phyloP scores from a whole-genome alignment of 768 basidiomycete species.

The Boletellus sp. region DNA sequence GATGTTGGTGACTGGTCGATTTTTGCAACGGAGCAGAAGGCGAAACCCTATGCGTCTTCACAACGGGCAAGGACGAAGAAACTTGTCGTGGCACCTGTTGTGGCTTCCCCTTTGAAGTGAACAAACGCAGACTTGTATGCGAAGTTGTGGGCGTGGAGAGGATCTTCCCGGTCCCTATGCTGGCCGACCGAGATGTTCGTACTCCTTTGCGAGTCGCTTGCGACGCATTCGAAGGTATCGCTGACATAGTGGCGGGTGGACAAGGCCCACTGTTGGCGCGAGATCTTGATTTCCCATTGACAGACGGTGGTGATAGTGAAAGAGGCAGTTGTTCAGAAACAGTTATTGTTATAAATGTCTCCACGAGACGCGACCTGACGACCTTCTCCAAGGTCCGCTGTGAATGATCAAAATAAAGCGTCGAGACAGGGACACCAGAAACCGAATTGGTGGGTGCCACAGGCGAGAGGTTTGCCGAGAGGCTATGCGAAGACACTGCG shows the following conservation, averaged over 20 bases:
- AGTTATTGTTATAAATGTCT: constrained; percentile 67
- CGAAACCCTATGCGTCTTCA: constrained; percentile 23
- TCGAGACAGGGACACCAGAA: constrained; percentile 21
- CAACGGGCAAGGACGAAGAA: constrained; percentile 13
- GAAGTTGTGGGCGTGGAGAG: constrained; percentile 5
- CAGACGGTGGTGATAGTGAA: constrained; percentile 29
- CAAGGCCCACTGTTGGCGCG: constrained; percentile 27
- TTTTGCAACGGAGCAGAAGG: constrained; percentile 24
- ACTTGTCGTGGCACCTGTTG: constrained; percentile 14
- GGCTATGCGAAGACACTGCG: constrained; percentile 40
- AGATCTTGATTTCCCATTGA: constrained; percentile 20
- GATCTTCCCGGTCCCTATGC: constrained; percentile 17
- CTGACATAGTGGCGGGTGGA: not conserved
- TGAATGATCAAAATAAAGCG: constrained; percentile 55
- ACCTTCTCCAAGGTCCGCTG: constrained; percentile 69
- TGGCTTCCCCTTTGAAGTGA: constrained; percentile 14
- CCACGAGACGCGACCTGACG: constrained; percentile 67
- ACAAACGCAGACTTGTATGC: constrained; percentile 10
- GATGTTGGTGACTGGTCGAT: constrained; percentile 23
- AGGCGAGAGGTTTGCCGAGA: constrained; percentile 11
- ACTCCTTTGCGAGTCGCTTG: constrained; percentile 14
- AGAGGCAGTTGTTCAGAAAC: constrained; percentile 31
- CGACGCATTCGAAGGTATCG: not conserved
- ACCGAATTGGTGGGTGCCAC: constrained; percentile 1
- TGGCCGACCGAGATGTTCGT: constrained; percentile 13